phyloP scores from a whole-genome alignment of 768 basidiomycete species.

The Psilocybe azurescens region DNA sequence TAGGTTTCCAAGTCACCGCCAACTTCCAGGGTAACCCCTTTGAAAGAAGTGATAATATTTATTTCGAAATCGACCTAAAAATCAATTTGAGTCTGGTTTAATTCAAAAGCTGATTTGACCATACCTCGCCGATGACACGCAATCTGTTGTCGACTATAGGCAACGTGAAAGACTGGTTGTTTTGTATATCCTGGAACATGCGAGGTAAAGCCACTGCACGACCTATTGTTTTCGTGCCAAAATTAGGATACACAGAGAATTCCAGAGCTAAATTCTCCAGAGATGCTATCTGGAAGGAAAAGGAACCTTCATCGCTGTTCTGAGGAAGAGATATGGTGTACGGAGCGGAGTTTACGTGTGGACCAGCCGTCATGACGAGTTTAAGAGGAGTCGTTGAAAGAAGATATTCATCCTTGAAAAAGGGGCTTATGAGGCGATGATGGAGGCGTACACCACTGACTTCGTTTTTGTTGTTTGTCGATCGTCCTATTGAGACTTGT shows the following conservation, averaged over 20 bases:
- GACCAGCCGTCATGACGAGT: conserved; percentile 91
- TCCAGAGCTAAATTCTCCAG: conserved; percentile 80
- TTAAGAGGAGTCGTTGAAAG: conserved; percentile 86
- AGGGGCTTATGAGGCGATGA: conserved; percentile 74
- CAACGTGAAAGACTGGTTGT: conserved; percentile 59
- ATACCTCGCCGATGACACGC: conserved; percentile 92
- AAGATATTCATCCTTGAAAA: conserved; percentile 68
- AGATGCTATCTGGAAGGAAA: conserved; percentile 85
- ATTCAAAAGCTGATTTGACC: conserved; percentile 13
- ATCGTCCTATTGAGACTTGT: conserved; percentile 83
- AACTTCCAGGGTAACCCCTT: conserved; percentile 90
- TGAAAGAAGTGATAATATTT: conserved; percentile 86
- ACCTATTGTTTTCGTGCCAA: conserved; percentile 96
- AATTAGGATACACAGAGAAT: conserved; percentile 96
- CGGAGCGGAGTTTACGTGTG: conserved; percentile 84
- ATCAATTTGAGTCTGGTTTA: neutral
- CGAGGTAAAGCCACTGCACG: conserved; percentile 86
- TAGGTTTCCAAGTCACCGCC: conserved; percentile 97
- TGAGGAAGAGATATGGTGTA: conserved; percentile 90
- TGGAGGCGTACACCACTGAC: conserved; percentile 66
- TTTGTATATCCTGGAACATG: conserved; percentile 63
- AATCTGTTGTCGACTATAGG: conserved; percentile 93
- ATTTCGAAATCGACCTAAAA: conserved; percentile 86
- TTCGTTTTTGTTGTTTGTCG: conserved; percentile 42
- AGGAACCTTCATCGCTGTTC: conserved; percentile 68